Evolutionary conservation across 192 early-diverging fungal genomes (phyloP).

Genomic region (Neocallimastix lanati): DNA sequence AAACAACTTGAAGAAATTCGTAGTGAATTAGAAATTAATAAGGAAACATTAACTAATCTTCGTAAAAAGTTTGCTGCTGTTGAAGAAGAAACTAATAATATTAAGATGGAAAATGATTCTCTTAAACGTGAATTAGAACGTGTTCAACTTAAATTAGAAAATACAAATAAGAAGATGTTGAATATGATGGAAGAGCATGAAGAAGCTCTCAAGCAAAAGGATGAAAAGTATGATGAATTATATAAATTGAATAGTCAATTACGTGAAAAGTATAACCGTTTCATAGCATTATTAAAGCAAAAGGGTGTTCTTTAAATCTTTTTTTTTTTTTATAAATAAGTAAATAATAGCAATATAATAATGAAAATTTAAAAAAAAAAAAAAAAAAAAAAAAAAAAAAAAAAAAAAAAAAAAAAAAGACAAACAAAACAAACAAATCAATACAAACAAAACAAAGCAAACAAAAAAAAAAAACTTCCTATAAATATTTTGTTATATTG

Average conservation of each 20-base stretch:
- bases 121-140: not conserved
- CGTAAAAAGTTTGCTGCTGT: not conserved
- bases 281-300: not conserved
- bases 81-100: not conserved
- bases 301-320: not conserved
- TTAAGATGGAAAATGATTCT: not conserved
- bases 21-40: not conserved
- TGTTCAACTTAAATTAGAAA: not conserved
- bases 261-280: not conserved
- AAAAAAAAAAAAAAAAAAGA: no score
- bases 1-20: not conserved
- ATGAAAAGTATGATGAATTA: not conserved
- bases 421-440: no score
- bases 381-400: no score
- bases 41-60: not conserved
- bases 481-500: no score
- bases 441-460: no score
- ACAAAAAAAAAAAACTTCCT: no score
- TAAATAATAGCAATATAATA: no score
- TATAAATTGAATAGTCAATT: not conserved
- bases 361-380: no score
- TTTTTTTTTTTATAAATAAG: no score
- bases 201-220: not conserved
- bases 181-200: not conserved
- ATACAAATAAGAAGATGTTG: not conserved